Conservation (phyloP, 352 stramenopile genomes). For the Saprolegnia diclina region DNA sequence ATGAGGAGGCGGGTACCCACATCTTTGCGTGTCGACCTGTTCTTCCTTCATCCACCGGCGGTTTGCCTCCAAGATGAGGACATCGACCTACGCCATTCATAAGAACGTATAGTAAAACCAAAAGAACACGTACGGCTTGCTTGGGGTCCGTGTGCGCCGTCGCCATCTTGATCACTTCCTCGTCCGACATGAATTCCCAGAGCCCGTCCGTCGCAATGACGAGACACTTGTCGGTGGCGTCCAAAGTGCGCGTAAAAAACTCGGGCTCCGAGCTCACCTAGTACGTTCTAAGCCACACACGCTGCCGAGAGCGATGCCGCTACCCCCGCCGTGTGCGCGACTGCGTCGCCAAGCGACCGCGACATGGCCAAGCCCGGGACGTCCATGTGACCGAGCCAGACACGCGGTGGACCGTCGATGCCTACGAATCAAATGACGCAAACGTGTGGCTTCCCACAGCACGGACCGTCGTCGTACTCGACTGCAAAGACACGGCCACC, state of each 20-base stretch:
- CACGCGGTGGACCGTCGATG: conserved; percentile 94
- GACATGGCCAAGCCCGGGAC: conserved; percentile 98
- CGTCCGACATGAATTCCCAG: conserved; percentile 98
- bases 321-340: conserved; percentile 92
- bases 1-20: neutral
- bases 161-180: conserved; percentile 89
- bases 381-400: conserved; percentile 98
- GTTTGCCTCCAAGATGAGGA: conserved; percentile 93
- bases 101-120: conserved; percentile 37
- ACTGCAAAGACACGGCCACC: conserved; percentile 97
- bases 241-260: conserved; percentile 82
- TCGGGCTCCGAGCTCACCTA: conserved; percentile 94
- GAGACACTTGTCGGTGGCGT: conserved; percentile 89
- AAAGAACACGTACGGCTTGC: conserved; percentile 55
- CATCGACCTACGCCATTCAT: conserved; percentile 75
- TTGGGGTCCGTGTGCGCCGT: conserved; percentile 74
- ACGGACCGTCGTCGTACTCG: conserved; percentile 94
- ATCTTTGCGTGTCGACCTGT: conserved; percentile 45
- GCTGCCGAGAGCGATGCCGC: neutral
- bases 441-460: neutral
- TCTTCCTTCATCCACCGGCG: conserved; percentile 98
- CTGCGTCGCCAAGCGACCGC: conserved; percentile 92
- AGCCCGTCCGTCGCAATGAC: conserved; percentile 97
- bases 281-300: neutral
- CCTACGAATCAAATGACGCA: neutral